Base-by-base conservation (phyloP, 2,329 filamentous ascomycete genomes). In the Trichoderma cornu-damae region DNA sequence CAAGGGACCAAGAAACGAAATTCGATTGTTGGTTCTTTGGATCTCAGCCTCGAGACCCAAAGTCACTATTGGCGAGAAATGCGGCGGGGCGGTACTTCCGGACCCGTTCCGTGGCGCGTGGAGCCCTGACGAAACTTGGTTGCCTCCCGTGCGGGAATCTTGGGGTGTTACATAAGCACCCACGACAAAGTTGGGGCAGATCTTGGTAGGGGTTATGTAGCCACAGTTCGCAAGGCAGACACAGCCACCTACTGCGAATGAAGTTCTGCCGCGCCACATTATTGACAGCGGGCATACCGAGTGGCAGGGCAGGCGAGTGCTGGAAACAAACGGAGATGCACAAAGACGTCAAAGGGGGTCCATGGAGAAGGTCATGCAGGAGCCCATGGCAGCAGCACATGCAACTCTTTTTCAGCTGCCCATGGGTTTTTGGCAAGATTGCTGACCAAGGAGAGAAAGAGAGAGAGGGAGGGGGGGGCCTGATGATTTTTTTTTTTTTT, bases 181-280 rank as follows among this genome's bases (percentile, higher is more conserved):
- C 32, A 28, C 9, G 34, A 32, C 8, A 24, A 34, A 32, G 22
- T 42, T 55, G 52, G n/a, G n/a, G 52, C 42, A 55, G 52, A 55
- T 55, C 52, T 55, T 9, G 46, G 40, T 46, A n/a, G 52, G 52
- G 42, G 42, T 55, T 47, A n/a, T n/a, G n/a, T n/a, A 55, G 52
- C 52, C 52, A 55, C 52, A 55, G 22, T 38, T 55, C 32, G 52
- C 52, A 55, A 55, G 52, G 52, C 52, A 55, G 52, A 55, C 52
- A 55, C 52, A 55, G 52, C 52, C 52, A 55, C 52, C 12, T 35
- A 30, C 18, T 49, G 22, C 3, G 20, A 34, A 18, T 6, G 26
- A 35, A 55, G 42, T 55, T n/a, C 52, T 55, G 52, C 52, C 52
- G 42, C 52, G 52, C 52, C 52, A 55, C 52, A 42, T 37, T 55